Evolutionary conservation across 805 yeast genomes (phyloP).

Genomic region (Metschnikowia koreensis): DNA sequence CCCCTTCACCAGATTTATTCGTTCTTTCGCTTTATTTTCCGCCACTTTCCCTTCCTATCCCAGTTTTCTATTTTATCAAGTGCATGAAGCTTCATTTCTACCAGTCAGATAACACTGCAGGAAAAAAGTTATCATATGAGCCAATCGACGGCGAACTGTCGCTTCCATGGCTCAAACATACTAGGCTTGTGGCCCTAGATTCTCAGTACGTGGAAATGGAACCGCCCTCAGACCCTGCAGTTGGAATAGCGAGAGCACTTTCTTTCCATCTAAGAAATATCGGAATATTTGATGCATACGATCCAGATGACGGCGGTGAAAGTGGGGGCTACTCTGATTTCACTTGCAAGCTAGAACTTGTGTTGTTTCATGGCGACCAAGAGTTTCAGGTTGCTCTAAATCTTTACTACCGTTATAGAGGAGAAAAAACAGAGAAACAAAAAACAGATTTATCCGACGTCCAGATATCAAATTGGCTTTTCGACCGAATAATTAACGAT

Average conservation of each 20-base stretch:
- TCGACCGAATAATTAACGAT: conserved; percentile 14
- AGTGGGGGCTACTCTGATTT: conserved; percentile 7
- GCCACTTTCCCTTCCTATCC: neutral
- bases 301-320: conserved; percentile 10
- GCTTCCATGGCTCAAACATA: conserved; percentile 15
- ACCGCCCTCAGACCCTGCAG: conserved; percentile 11
- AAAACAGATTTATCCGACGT: conserved; percentile 10
- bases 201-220: conserved; percentile 13
- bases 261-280: conserved; percentile 12
- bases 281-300: conserved; percentile 18
- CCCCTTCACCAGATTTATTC: neutral
- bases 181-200: conserved; percentile 10
- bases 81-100: conserved; percentile 13
- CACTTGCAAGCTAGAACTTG: conserved; percentile 12
- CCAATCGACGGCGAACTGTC: conserved; percentile 6
- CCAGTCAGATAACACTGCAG: conserved; percentile 11
- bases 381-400: conserved; percentile 8
- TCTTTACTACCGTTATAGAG: conserved; percentile 10
- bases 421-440: conserved; percentile 1
- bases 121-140: conserved; percentile 13
- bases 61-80: neutral
- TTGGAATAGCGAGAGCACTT: conserved; percentile 17
- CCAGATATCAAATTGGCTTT: conserved; percentile 13
- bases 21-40: neutral
- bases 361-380: conserved; percentile 4